These are phyloP conservation scores for Tylopilus orsonianus DNA, from an alignment of 1,284 basidiomycete genomes.

Conservation along the genomic window DNA sequence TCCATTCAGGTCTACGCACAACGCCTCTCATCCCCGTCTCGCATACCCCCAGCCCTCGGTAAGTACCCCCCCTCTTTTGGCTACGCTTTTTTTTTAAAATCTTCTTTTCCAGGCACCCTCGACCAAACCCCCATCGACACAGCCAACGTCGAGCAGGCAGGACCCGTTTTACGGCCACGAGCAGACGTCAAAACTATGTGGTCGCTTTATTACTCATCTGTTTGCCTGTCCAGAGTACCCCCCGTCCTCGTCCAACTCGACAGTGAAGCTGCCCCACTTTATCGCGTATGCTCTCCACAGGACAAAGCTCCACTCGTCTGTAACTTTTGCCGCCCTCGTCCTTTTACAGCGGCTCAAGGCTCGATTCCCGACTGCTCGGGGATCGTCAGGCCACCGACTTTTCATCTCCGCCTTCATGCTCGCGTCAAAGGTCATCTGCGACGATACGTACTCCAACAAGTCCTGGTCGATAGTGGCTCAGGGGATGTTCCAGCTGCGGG, in stretches of 20 bases:
- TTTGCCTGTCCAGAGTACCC: slow-evolving; percentile 74
- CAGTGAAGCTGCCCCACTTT: slow-evolving; percentile 72
- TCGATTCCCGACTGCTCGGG: slow-evolving; percentile 88
- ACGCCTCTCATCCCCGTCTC: slow-evolving; percentile 29
- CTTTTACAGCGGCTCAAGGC: slow-evolving; percentile 86
- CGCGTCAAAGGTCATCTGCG: slow-evolving; percentile 86
- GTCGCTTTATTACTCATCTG: slow-evolving; percentile 76
- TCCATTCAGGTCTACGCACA: slow-evolving; percentile 29
- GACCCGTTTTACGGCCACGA: slow-evolving; percentile 86
- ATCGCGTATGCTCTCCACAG: slow-evolving; percentile 90
- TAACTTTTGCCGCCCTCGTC: slow-evolving; percentile 85
- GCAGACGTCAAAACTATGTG: slow-evolving; percentile 60
- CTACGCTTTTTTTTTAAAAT: no score
- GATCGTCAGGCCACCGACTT: slow-evolving; percentile 87
- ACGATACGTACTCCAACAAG: slow-evolving; percentile 96
- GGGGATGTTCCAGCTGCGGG: slow-evolving; percentile 84
- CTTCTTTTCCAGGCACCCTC: slow-evolving; percentile 26
- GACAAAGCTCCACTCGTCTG: slow-evolving; percentile 78
- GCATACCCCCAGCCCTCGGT: slow-evolving; percentile 32
- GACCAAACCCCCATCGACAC: slow-evolving; percentile 32
- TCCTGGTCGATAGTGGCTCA: slow-evolving; percentile 94
- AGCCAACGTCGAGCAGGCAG: slow-evolving; percentile 24
- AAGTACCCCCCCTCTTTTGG: not conserved
- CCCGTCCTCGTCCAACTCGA: slow-evolving; percentile 49
- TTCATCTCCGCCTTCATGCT: slow-evolving; percentile 97